A percentile compares a stretch with the other conserved stretches of the same genome.
These are phyloP conservation scores for Agroathelia rolfsii DNA, from an alignment of 1,284 basidiomycete genomes.

Conservation along the genomic window DNA sequence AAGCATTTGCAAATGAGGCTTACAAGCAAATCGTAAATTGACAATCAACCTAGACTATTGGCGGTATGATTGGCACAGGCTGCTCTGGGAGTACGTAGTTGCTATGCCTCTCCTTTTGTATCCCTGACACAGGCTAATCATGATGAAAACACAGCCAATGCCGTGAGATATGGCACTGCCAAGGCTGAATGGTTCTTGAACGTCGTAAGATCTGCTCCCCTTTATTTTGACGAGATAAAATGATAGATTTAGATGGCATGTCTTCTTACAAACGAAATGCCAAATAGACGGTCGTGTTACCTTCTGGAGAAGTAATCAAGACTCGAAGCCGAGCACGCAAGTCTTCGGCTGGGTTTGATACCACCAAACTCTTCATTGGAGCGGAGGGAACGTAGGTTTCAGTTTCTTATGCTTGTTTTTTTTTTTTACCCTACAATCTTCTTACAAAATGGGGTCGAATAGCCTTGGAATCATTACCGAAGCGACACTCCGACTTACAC, in stretches of 20 bases:
- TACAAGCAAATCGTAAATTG: neutral
- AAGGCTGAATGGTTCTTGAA: conserved; percentile 68
- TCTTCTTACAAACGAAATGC: neutral
- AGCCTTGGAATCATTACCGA: conserved; percentile 30
- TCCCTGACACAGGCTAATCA: neutral
- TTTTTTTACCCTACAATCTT: conserved; percentile 3
- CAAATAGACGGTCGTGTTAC: conserved; percentile 65
- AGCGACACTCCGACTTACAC: conserved; percentile 76
- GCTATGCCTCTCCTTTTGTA: neutral
- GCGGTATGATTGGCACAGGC: conserved; percentile 47
- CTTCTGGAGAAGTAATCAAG: conserved; percentile 73
- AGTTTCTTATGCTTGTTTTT: neutral
- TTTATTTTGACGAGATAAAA: neutral
- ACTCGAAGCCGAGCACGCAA: conserved; percentile 66
- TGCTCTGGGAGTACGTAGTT: conserved; percentile 41
- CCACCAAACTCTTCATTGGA: conserved; percentile 75
- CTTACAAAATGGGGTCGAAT: too few relatives aligned
- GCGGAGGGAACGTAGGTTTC: conserved; percentile 64
- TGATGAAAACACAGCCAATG: conserved; percentile 53
- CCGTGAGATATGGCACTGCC: conserved; percentile 74
- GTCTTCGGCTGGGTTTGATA: conserved; percentile 69
- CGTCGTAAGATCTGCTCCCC: conserved; percentile 28
- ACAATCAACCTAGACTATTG: conserved; percentile 33
- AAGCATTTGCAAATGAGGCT: conserved; percentile 13
- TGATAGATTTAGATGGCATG: neutral